Percentiles rank a stretch among this genome's conserved stretches.
Evolutionary conservation across 345 rosid genomes (phyloP).

Genomic region (Syzygium aqueum): DNA sequence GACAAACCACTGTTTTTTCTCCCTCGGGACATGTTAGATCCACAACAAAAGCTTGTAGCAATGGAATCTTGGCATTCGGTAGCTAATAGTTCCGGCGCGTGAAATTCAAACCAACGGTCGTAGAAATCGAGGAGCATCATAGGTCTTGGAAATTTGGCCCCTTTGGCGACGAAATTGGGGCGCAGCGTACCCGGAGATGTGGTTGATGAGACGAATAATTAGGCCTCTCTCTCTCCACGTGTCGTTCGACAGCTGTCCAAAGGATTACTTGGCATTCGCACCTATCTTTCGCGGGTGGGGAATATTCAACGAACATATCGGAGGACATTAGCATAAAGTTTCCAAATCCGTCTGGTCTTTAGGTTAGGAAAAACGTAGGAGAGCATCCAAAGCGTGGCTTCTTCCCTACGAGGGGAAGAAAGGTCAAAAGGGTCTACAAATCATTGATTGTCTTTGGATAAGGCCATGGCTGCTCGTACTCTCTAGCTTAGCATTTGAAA

Average conservation of each 20-base stretch:
- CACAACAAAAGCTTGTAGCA: neutral
- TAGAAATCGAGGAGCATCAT: neutral
- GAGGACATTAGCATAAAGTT: neutral
- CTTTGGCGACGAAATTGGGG: neutral
- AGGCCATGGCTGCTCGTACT: neutral
- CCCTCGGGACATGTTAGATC: neutral
- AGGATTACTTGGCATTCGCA: neutral
- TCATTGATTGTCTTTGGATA: neutral
- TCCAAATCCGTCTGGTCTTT: neutral
- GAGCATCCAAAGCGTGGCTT: neutral
- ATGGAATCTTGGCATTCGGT: neutral
- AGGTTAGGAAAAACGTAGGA: neutral
- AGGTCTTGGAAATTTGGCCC: neutral
- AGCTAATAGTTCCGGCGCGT: neutral
- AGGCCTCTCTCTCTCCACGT: neutral
- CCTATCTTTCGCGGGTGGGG: neutral
- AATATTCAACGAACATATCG: neutral
- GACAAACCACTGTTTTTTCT: neutral
- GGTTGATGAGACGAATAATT: neutral
- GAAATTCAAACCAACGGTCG: neutral
- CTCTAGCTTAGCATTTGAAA: neutral
- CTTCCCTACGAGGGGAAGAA: neutral
- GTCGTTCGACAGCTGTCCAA: neutral
- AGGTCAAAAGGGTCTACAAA: neutral
- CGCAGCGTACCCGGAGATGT: neutral